Evolutionary conservation across 2,329 filamentous ascomycete species (phyloP).

Genomic region (Penicillium sp.): DNA sequence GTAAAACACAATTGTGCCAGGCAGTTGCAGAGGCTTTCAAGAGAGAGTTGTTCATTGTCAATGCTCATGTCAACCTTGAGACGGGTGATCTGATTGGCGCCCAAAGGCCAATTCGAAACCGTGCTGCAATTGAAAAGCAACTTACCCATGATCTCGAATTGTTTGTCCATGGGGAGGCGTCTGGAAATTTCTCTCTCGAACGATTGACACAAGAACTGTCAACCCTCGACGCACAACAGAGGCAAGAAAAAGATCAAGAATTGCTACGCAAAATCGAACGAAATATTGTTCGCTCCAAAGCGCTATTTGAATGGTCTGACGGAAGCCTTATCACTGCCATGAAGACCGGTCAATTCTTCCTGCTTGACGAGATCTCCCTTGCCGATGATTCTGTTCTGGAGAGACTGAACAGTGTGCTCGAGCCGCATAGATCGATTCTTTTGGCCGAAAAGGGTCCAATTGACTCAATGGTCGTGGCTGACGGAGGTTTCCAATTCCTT

Average conservation of each 20-base stretch:
- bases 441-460: slow-evolving; percentile 91
- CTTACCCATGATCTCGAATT: slow-evolving; percentile 65
- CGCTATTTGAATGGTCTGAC: slow-evolving; percentile 95
- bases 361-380: slow-evolving; percentile 96
- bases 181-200: slow-evolving; percentile 51
- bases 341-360: slow-evolving; percentile 85
- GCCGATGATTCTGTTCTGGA: slow-evolving; percentile 97
- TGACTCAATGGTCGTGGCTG: slow-evolving; percentile 77
- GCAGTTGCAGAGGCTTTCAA: slow-evolving; percentile 79
- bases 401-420: slow-evolving; percentile 92
- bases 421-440: slow-evolving; percentile 81
- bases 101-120: slow-evolving; percentile 87
- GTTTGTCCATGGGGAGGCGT: slow-evolving; percentile 44
- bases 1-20: slow-evolving; percentile 96
- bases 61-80: slow-evolving; percentile 97
- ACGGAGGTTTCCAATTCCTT: slow-evolving; percentile 87
- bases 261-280: slow-evolving; percentile 49
- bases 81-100: slow-evolving; percentile 97
- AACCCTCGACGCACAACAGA: slow-evolving; percentile 50
- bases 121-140: slow-evolving; percentile 70
- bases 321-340: slow-evolving; percentile 93
- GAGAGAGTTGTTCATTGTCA: slow-evolving; percentile 83
- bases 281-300: slow-evolving; percentile 69
- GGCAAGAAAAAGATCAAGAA: slow-evolving; percentile 53
- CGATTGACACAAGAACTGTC: slow-evolving; percentile 65